Evolutionary conservation across 164 flowering plant species (phyloP), one percentile per base, ranked within the genome.

Genomic region (Annona cherimola): DNA sequence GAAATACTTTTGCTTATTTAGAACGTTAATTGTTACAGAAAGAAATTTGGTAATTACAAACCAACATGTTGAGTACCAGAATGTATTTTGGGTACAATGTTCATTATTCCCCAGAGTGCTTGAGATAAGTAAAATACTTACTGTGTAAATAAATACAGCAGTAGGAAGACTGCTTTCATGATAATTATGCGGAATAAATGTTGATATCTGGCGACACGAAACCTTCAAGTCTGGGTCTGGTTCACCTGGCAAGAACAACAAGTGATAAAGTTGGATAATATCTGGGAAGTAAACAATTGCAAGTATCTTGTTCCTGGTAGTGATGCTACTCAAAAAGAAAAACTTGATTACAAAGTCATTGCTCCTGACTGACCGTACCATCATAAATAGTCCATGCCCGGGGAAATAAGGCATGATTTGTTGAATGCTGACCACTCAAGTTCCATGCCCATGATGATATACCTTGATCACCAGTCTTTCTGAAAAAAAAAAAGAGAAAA

Each of bases 391-490:
- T 96, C 99, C 99, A 96, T 42, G 98, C 96, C 84, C 99, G 83
- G 11, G 99, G 99, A 83, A 96, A 96, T 61, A 96, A 71, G 54
- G 98, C 98, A 85, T 96, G 99, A 73, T 96, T 93, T 57, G 99
- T 90, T n/a, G 99, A 96, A 81, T 89, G 96, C 84, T 96, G 97
- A 59, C 99, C 99, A 84, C 79, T 82, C 78, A 96, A 76, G 82
- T 93, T 96, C 99, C 99, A 96, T 2, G 90, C 98, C 99, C 99
- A 96, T 4, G 99, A 91, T 64, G 98, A 88, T 69, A 93, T 87
- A 66, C 98, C 99, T 35, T 85, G 87, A 81, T 87, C 96, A 79
- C 81, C 79, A 61, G 84, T 63, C 81, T 89, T 95, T 81, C 98
- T 95, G 82, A 68, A 61, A 68, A 20, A 71, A 39, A 54, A 77